Conservation (phyloP, 2,329 filamentous ascomycete species). For the Microascus cirrosus region DNA sequence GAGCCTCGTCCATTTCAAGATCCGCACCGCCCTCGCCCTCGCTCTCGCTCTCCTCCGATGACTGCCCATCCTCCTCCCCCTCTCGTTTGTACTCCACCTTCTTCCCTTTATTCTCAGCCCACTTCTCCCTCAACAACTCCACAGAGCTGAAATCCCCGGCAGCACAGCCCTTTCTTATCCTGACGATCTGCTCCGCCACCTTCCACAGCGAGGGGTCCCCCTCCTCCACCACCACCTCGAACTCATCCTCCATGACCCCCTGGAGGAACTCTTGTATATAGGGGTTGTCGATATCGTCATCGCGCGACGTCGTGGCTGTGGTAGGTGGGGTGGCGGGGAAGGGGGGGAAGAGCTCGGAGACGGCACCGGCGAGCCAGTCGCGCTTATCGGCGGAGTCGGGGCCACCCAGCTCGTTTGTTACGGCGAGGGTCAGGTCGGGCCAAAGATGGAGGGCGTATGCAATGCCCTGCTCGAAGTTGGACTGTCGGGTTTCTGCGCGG, state of each 20-base stretch:
- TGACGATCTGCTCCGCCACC: slow-evolving; percentile 63
- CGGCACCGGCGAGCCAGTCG: slow-evolving; percentile 87
- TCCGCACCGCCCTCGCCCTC: slow-evolving; percentile 42
- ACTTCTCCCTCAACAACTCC: slow-evolving; percentile 50
- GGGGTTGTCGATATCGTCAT: slow-evolving; percentile 57
- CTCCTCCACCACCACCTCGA: slow-evolving; percentile 86
- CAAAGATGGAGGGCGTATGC: slow-evolving; percentile 78
- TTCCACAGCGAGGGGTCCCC: slow-evolving; percentile 57
- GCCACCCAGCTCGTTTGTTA: slow-evolving; percentile 81
- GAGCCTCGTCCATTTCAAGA: slow-evolving; percentile 60
- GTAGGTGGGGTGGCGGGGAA: slow-evolving; percentile 34
- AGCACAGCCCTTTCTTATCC: slow-evolving; percentile 51
- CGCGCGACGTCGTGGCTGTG: slow-evolving; percentile 9
- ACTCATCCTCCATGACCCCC: slow-evolving; percentile 81
- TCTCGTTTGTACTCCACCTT: slow-evolving; percentile 48
- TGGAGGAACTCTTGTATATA: slow-evolving; percentile 48
- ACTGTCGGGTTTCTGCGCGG: slow-evolving; percentile 38
- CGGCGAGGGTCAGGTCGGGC: slow-evolving; percentile 77
- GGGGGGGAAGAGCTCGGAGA: slow-evolving; percentile 70
- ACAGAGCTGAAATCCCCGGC: slow-evolving; percentile 57
- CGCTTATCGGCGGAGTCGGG: slow-evolving; percentile 75
- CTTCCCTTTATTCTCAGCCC: slow-evolving; percentile 49
- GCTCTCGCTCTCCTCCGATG: slow-evolving; percentile 49
- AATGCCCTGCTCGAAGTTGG: slow-evolving; percentile 75
- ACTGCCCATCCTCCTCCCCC: slow-evolving; percentile 44